Base-by-base conservation (phyloP, 768 basidiomycete species). In the Tulasnella sp. region DNA sequence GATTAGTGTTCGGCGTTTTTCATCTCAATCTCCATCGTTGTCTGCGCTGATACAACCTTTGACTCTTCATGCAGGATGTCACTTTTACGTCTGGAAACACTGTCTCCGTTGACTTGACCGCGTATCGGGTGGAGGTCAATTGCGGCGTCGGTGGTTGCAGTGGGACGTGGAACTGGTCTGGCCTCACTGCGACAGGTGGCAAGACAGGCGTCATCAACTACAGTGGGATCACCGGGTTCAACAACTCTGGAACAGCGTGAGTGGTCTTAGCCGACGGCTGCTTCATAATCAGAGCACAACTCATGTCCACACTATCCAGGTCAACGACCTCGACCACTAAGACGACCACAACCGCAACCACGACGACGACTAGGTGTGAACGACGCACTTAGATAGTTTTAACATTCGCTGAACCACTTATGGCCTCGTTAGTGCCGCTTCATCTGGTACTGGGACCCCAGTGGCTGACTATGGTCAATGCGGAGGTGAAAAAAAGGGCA, bases 131-230 rank as follows among this genome's bases (percentile, higher is more conserved):
- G 43, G 77, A 76, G 10, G 74, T 83, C 2, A 77, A 82, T 65
- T 84, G 82, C 63, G 83, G 82, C 49, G 29, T 38, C 2, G 74
- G 73, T 1, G 69, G 77, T 29, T 83, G 81, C 69, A 71, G 66
- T 29, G 80, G 80, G 0, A 61, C 65, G 0, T 82, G 80, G 80
- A 66, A 78, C 63, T 82, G 79, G 79, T 64, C 74, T 3, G 67
- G 66, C 17, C 70, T 83, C 54, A 67, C 66, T 38, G 71, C 73
- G 22, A 67, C 68, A 0, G 81, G 81, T 2, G 80, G 80, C n/a
- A 60, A 66, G 25, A 65, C 64, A 56, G 77, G 79, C 29, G 17
- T 30, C 17, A 59, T 62, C 15, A 73, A 66, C 11, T 76, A 76
- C 60, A 27, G 2, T 12, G 49, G 49, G 0, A 50, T 50, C 49